A percentile compares a stretch with the other conserved stretches of the same genome.
phyloP scores from a whole-genome alignment of 2,329 filamentous ascomycete genomes.

The Pestalotiopsis sp. region DNA sequence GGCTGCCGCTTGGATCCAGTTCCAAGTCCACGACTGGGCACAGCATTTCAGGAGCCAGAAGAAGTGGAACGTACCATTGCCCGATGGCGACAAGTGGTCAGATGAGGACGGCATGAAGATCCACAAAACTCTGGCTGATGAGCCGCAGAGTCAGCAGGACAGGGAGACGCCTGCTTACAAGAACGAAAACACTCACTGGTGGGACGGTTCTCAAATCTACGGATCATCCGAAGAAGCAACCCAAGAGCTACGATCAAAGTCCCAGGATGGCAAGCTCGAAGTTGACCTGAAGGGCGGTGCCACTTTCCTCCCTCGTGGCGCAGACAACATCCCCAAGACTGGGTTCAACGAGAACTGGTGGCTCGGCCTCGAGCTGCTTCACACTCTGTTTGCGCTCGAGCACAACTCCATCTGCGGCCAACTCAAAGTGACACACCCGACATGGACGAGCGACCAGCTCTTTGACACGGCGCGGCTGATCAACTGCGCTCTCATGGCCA shows the following conservation, averaged over 20 bases:
- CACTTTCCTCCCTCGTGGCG: constrained; percentile 41
- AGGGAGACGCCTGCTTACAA: constrained; percentile 40
- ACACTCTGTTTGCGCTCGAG: constrained; percentile 48
- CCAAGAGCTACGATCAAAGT: constrained; percentile 33
- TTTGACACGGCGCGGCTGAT: constrained; percentile 47
- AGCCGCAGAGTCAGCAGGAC: constrained; percentile 37
- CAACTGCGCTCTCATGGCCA: constrained; percentile 50
- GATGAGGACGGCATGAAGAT: constrained; percentile 37
- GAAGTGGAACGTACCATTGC: constrained; percentile 35
- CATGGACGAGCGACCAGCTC: constrained; percentile 40
- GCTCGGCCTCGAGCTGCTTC: constrained; percentile 47
- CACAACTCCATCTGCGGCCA: constrained; percentile 47
- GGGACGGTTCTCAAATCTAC: constrained; percentile 50
- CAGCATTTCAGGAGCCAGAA: constrained; percentile 23
- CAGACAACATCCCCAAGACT: constrained; percentile 38
- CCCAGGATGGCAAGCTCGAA: constrained; percentile 40
- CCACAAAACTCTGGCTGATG: constrained; percentile 36
- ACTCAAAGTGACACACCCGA: constrained; percentile 36
- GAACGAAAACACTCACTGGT: constrained; percentile 47
- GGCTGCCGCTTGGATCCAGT: constrained; percentile 53
- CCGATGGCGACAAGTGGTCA: constrained; percentile 36
- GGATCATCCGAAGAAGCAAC: constrained; percentile 42
- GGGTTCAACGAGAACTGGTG: constrained; percentile 49
- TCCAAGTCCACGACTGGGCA: constrained; percentile 46
- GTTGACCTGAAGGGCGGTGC: constrained; percentile 34